Evolutionary conservation across 1,284 basidiomycete species (phyloP).

Genomic region (Malassezia restricta): DNA sequence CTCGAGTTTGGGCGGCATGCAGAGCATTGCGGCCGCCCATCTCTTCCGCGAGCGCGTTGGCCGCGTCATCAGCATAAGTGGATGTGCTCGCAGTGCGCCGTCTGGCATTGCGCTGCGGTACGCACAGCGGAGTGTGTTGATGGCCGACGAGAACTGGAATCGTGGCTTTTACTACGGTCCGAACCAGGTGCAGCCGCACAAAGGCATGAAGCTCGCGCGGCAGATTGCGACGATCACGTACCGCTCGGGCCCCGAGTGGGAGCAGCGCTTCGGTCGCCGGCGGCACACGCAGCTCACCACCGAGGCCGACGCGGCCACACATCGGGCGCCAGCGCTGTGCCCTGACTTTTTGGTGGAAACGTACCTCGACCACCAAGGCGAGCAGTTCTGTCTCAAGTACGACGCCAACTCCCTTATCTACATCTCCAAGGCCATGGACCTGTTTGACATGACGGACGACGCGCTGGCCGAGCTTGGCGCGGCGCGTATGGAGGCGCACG

Average conservation of each 20-base stretch:
- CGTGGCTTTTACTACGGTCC: constrained; percentile 88
- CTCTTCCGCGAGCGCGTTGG: constrained; percentile 76
- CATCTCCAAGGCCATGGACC: constrained; percentile 90
- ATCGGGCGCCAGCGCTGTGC: constrained; percentile 55
- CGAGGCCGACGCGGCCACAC: constrained; percentile 13
- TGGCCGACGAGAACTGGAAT: constrained; percentile 99
- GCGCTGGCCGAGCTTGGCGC: constrained; percentile 58
- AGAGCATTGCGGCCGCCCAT: constrained; percentile 87
- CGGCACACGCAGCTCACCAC: constrained; percentile 36
- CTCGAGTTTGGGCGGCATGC: constrained; percentile 94
- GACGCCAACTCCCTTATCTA: constrained; percentile 98
- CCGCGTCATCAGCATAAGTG: constrained; percentile 82
- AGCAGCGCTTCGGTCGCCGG: constrained; percentile 80
- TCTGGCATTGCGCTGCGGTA: constrained; percentile 88
- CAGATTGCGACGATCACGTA: constrained; percentile 99
- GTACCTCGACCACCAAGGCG: constrained; percentile 80
- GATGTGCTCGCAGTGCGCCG: constrained; percentile 78
- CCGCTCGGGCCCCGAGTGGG: constrained; percentile 97
- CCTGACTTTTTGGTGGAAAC: constrained; percentile 98
- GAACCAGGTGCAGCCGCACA: constrained; percentile 72
- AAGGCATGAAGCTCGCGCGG: constrained; percentile 93
- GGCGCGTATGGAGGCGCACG: constrained; percentile 20
- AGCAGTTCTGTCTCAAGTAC: constrained; percentile 91
- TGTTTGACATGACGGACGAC: constrained; percentile 84
- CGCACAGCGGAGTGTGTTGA: constrained; percentile 84